Conservation (phyloP, 2,329 filamentous ascomycete genomes). For the Colletotrichum sp. region DNA sequence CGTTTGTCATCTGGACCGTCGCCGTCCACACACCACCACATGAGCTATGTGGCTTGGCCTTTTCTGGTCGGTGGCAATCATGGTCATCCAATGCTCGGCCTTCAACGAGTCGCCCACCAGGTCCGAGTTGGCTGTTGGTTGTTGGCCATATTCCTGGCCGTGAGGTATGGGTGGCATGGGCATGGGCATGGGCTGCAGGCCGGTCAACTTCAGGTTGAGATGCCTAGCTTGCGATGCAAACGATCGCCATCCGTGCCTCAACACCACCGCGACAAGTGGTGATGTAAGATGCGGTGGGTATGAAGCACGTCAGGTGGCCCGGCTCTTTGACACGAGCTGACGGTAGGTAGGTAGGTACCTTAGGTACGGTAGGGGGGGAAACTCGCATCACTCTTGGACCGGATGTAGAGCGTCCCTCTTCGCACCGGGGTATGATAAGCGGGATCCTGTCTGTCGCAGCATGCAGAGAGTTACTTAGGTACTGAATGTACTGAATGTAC, state of each 20-base stretch:
- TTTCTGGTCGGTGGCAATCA: not conserved
- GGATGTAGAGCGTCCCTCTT: not conserved
- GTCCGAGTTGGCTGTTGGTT: not conserved
- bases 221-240: not conserved
- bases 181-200: not conserved
- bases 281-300: slow-evolving; percentile 4
- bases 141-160: not conserved
- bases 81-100: not conserved
- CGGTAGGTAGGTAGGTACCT: not conserved
- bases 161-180: not conserved
- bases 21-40: not conserved
- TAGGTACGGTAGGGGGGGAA: not conserved
- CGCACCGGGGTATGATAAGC: not conserved
- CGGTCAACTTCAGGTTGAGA: slow-evolving; percentile 10
- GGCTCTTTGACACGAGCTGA: not conserved
- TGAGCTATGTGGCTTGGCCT: slow-evolving; percentile 7
- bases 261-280: not conserved
- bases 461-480: not conserved
- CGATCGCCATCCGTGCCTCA: slow-evolving; percentile 2
- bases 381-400: not conserved
- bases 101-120: not conserved
- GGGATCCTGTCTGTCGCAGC: not conserved
- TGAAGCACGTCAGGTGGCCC: slow-evolving; percentile 1
- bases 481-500: not conserved
- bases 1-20: slow-evolving; percentile 4